Conservation (phyloP, 306 rosid genomes). For the Crotalaria pallida region DNA sequence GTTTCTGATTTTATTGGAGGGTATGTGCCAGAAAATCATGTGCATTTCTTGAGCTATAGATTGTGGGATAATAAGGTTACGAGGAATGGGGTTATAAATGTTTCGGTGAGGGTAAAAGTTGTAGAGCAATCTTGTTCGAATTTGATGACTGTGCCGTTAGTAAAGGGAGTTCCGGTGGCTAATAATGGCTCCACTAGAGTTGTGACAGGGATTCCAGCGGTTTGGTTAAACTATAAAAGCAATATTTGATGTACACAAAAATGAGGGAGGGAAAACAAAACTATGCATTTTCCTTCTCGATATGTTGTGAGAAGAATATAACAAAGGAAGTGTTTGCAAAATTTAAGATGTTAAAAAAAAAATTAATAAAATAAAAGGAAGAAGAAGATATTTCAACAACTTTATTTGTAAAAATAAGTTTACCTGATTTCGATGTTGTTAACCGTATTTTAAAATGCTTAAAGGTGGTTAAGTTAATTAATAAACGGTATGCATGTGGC, state of each 20-base stretch:
- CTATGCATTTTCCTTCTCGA: background rate
- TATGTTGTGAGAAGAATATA: background rate
- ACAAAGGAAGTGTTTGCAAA: background rate
- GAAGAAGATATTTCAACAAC: background rate
- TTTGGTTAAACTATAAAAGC: conserved; percentile 33
- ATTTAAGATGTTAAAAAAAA: background rate
- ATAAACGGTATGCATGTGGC: no score
- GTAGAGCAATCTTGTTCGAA: background rate
- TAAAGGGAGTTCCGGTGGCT: conserved; percentile 15
- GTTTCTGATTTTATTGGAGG: conserved; percentile 49
- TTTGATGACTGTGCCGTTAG: background rate
- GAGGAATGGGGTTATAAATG: conserved; percentile 64
- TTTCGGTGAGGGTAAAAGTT: conserved; percentile 47
- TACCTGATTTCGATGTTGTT: no score
- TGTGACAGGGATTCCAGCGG: conserved; percentile 60
- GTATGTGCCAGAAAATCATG: conserved; percentile 38
- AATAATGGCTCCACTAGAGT: conserved; percentile 12
- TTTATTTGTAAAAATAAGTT: no score
- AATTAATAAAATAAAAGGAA: background rate
- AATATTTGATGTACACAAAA: background rate
- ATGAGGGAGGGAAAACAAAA: background rate
- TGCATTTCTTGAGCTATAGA: conserved; percentile 70
- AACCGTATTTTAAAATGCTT: no score
- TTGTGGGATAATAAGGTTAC: conserved; percentile 50
- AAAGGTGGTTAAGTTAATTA: no score